A percentile compares a stretch with the other conserved stretches of the same genome.
Conservation (phyloP, 176 grass and related monocot species). For the Metroxylon sagu region DNA sequence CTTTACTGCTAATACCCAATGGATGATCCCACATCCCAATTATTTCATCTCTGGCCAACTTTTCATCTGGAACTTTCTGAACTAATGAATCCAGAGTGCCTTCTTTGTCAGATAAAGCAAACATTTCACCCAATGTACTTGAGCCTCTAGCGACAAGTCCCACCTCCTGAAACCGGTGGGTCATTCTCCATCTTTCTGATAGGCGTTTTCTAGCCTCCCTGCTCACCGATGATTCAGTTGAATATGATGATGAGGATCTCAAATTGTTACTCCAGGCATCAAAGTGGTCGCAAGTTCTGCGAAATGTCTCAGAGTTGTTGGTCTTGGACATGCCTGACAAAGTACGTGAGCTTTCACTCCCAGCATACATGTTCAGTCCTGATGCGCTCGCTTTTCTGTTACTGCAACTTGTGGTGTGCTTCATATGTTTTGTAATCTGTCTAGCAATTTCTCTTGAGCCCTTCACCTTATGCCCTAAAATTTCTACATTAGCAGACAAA, state of each 20-base stretch:
- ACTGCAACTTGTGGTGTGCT: slow-evolving; percentile 24
- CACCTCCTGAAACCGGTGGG: slow-evolving; percentile 32
- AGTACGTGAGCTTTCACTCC: slow-evolving; percentile 27
- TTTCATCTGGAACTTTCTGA: slow-evolving; percentile 28
- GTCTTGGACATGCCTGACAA: slow-evolving; percentile 26
- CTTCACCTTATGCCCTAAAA: slow-evolving; percentile 31
- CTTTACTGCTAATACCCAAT: slow-evolving; percentile 47
- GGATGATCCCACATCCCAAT: slow-evolving; percentile 19
- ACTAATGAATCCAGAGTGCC: slow-evolving; percentile 1
- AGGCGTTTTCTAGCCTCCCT: slow-evolving; percentile 87
- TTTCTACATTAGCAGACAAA: slow-evolving; percentile 7
- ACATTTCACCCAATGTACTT: slow-evolving; percentile 63
- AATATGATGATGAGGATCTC: slow-evolving; percentile 40
- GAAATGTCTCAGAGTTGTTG: slow-evolving; percentile 33
- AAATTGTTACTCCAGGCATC: slow-evolving; percentile 42
- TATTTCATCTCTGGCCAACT: slow-evolving; percentile 22
- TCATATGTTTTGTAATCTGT: slow-evolving; percentile 63
- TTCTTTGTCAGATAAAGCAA: slow-evolving; percentile 57
- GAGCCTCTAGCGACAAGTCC: slow-evolving; percentile 23
- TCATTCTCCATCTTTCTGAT: slow-evolving; percentile 73
- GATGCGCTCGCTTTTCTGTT: slow-evolving; percentile 26
- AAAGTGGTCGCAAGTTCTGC: slow-evolving; percentile 33
- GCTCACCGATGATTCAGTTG: slow-evolving; percentile 59
- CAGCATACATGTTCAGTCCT: slow-evolving; percentile 20
- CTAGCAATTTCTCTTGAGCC: slow-evolving; percentile 79